Conservation (phyloP, 176 grass and related monocot genomes). For the Cocos nucifera region DNA sequence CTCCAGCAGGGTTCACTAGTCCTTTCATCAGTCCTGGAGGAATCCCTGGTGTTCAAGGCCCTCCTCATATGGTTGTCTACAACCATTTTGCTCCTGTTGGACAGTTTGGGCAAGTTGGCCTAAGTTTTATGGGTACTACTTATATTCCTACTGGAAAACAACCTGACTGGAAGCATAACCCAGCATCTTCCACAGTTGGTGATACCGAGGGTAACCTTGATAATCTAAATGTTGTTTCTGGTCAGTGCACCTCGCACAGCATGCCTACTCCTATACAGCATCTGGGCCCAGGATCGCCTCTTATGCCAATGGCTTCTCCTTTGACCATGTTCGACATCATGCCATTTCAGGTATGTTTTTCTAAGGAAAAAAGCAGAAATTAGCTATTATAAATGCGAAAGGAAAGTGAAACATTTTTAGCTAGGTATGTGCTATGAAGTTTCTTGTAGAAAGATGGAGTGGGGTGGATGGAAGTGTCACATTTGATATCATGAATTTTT, state of each 20-base stretch:
- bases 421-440: too few species aligned
- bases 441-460: too few species aligned
- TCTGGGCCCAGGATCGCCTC: conserved; percentile 54
- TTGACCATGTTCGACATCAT: conserved; percentile 92
- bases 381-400: background rate
- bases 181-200: conserved; percentile 38
- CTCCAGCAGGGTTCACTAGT: conserved; percentile 64
- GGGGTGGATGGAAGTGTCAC: too few species aligned
- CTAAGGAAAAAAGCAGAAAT: background rate
- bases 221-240: conserved; percentile 52
- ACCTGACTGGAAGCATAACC: conserved; percentile 79
- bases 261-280: conserved; percentile 57
- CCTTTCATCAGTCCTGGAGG: conserved; percentile 86
- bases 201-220: conserved; percentile 51
- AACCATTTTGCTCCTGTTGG: conserved; percentile 89
- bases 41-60: conserved; percentile 75
- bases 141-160: conserved; percentile 91
- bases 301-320: conserved; percentile 73
- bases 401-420: background rate
- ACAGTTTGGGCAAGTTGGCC: conserved; percentile 84
- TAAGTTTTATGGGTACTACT: conserved; percentile 86
- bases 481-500: too few species aligned
- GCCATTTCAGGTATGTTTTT: conserved; percentile 75
- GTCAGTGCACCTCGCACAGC: conserved; percentile 42
- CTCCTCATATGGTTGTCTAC: conserved; percentile 92